phyloP scores from a whole-genome alignment of 306 rosid genomes.

The Vigna hirtella region DNA sequence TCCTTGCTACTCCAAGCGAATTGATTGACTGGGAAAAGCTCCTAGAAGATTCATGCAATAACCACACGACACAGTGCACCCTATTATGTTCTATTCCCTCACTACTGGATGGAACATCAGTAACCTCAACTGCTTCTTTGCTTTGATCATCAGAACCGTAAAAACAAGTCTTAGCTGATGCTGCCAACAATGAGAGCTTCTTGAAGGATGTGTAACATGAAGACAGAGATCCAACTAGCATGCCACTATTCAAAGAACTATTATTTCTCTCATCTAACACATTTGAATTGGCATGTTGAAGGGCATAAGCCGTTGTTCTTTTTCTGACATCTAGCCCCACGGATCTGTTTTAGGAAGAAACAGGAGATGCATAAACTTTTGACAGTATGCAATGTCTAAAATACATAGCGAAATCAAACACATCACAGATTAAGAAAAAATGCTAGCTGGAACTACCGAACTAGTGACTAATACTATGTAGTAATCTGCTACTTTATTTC shows the following conservation, averaged over 20 bases:
- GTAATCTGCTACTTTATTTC: constrained; percentile 2
- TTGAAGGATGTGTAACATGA: constrained; percentile 45
- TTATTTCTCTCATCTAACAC: constrained; percentile 49
- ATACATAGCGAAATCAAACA: background rate
- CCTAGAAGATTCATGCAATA: constrained; percentile 68
- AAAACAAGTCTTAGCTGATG: constrained; percentile 44
- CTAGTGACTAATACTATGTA: background rate
- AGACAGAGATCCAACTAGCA: constrained; percentile 43
- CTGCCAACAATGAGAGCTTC: constrained; percentile 46
- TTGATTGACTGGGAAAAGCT: constrained; percentile 67
- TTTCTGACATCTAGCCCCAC: constrained; percentile 50
- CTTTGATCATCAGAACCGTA: constrained; percentile 46
- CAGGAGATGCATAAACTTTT: constrained; percentile 15
- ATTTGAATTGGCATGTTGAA: constrained; percentile 43
- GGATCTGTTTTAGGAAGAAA: constrained; percentile 49
- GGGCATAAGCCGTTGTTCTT: constrained; percentile 34
- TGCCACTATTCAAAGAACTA: constrained; percentile 39
- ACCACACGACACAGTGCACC: constrained; percentile 60
- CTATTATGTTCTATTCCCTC: constrained; percentile 51
- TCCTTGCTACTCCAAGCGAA: constrained; percentile 59
- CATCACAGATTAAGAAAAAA: background rate
- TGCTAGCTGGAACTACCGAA: background rate
- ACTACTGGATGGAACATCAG: constrained; percentile 33
- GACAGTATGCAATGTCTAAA: constrained; percentile 6
- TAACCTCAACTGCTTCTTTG: constrained; percentile 43